Evolutionary conservation across 2,329 filamentous ascomycete species (phyloP), one percentile per base, ranked within the genome.

Genomic region (Ascochyta koolunga): DNA sequence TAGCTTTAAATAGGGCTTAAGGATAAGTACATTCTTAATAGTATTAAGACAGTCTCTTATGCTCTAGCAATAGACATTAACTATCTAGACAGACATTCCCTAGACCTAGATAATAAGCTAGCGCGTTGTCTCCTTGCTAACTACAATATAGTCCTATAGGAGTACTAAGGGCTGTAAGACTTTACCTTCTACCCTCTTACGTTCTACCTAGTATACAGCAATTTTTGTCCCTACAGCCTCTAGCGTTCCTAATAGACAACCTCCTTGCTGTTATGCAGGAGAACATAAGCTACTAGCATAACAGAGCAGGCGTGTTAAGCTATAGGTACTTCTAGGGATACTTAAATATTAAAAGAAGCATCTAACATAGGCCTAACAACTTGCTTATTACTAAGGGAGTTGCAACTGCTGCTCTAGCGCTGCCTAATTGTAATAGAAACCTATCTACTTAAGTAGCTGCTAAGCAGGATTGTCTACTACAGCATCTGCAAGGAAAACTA

Each of bases 231-330:
- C 16, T 15, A 25, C 29, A 37, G 24, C 50, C 31, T 35, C 37
- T 16, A 24, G 31, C 43, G 21, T 53, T 53, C 29, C 27, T 53
- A 15, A 53, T 53, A 18, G 42, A 53, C 19, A 53, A 53, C 22
- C 29, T 53, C 19, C 42, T 53, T 18, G 18, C 15, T 22, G 37
- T 47, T 15, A 47, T 53, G 19, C 16, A 53, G 15, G 21, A 53
- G 27, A 53, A 53, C 24, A 53, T 53, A 16, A 53, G 50, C 43
- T 53, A 47, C 22, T 18, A 53, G 50, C 25, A 53, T 22, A 47
- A 53, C 24, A 18, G 43, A 42, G 42, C 22, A 15, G 21, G 39
- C 33, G 29, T 36, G 33, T 29, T 41, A 18, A 37, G 24, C 38
- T 32, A 27, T 37, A 19, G 39, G 22, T 50, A 29, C 27, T 43